Conservation (phyloP, 2,329 filamentous ascomycete genomes). For the Fusarium sp. region DNA sequence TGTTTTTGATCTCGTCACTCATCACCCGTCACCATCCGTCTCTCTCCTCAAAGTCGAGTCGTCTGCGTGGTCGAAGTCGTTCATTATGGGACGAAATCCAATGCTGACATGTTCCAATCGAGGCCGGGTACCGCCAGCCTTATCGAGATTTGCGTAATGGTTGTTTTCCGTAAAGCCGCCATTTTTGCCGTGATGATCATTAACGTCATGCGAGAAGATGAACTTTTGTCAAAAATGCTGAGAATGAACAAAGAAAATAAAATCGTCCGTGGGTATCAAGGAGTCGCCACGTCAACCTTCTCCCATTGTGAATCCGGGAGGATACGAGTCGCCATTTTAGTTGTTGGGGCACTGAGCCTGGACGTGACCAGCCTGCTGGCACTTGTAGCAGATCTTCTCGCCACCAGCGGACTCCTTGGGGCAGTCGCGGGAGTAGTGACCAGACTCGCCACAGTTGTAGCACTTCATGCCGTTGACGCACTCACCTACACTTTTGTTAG, state of each 20-base stretch:
- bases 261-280: slow-evolving; percentile 57
- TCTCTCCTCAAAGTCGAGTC: slow-evolving; percentile 43
- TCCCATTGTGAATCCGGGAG: slow-evolving; percentile 40
- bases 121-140: slow-evolving; percentile 38
- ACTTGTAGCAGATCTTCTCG: slow-evolving; percentile 99
- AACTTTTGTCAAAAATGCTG: slow-evolving; percentile 48
- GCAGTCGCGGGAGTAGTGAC: slow-evolving; percentile 96
- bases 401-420: slow-evolving; percentile 86
- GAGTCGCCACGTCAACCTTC: slow-evolving; percentile 55
- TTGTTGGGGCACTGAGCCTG: slow-evolving; percentile 94
- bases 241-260: slow-evolving; percentile 45
- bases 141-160: slow-evolving; percentile 46
- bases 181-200: slow-evolving; percentile 46
- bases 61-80: slow-evolving; percentile 41
- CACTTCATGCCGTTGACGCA: slow-evolving; percentile 99
- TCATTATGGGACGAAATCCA: slow-evolving; percentile 47
- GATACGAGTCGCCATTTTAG: slow-evolving; percentile 53
- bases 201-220: slow-evolving; percentile 47
- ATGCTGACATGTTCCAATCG: slow-evolving; percentile 46
- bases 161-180: slow-evolving; percentile 40
- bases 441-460: slow-evolving; percentile 98
- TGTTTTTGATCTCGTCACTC: slow-evolving; percentile 43
- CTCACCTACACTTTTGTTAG: slow-evolving; percentile 68
- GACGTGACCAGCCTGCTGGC: slow-evolving; percentile 85
- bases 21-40: slow-evolving; percentile 45